phyloP scores from a whole-genome alignment of 2,329 filamentous ascomycete genomes.

The Davidsoniella australis region DNA sequence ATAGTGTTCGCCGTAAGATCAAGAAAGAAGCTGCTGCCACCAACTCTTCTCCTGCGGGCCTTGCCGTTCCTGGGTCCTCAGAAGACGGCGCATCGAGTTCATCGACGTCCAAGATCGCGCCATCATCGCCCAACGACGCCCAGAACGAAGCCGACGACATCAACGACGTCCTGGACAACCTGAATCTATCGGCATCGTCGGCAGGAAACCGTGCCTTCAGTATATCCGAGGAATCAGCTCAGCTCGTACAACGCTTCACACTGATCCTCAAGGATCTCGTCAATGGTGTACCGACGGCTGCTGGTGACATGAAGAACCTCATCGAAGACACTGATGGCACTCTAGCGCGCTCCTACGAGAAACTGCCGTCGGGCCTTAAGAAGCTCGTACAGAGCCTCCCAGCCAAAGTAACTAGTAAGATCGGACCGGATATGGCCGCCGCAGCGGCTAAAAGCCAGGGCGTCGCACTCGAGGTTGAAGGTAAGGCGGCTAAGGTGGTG shows the following conservation, averaged over 20 bases:
- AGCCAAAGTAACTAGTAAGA: constrained; percentile 55
- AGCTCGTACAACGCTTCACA: constrained; percentile 70
- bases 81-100: constrained; percentile 16
- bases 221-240: constrained; percentile 67
- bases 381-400: constrained; percentile 76
- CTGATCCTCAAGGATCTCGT: constrained; percentile 81
- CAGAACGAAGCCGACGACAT: constrained; percentile 53
- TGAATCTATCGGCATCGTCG: constrained; percentile 71
- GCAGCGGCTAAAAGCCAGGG: constrained; percentile 61
- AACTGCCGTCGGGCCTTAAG: constrained; percentile 63
- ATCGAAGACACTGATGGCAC: constrained; percentile 43
- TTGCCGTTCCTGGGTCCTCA: constrained; percentile 14
- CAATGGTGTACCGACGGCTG: constrained; percentile 84
- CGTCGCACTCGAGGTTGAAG: constrained; percentile 30
- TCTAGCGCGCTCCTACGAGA: constrained; percentile 42
- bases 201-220: constrained; percentile 56
- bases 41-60: neutral
- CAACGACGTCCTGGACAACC: constrained; percentile 58
- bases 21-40: neutral
- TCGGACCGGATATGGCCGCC: constrained; percentile 71
- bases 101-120: constrained; percentile 10
- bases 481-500: constrained; percentile 28
- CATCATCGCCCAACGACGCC: constrained; percentile 24
- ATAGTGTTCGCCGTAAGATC: constrained; percentile 4
- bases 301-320: constrained; percentile 59